Conservation (phyloP, 129 eudicot species). For the Dittrichia graveolens region DNA sequence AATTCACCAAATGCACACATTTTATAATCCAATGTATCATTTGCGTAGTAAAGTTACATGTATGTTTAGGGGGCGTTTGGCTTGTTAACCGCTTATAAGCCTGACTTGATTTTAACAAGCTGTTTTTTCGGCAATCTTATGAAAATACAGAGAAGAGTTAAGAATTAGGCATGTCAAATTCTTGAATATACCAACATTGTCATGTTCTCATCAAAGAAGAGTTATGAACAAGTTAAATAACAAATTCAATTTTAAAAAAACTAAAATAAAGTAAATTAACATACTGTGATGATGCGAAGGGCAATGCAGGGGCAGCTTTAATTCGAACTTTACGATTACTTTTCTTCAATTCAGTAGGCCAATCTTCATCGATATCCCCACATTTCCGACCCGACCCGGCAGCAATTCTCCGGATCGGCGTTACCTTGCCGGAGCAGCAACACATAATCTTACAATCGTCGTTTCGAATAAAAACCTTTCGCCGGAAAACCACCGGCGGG, state of each 20-base stretch:
- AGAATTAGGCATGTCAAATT: too few relatives aligned
- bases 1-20: constrained; percentile 9
- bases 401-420: constrained; percentile 38
- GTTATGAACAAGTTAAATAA: background rate
- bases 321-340: constrained; percentile 32
- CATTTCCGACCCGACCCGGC: constrained; percentile 37
- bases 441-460: constrained; percentile 32
- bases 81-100: too few relatives aligned
- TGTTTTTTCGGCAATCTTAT: too few relatives aligned
- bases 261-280: background rate
- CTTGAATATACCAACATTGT: background rate
- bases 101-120: too few relatives aligned
- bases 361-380: constrained; percentile 45
- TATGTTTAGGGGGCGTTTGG: too few relatives aligned
- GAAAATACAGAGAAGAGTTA: too few relatives aligned
- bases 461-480: constrained; percentile 30
- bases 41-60: too few relatives aligned
- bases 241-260: background rate
- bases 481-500: constrained; percentile 31
- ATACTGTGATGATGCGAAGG: constrained; percentile 55
- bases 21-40: background rate
- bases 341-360: constrained; percentile 52
- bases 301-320: constrained; percentile 56
- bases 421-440: constrained; percentile 51
- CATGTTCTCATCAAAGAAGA: background rate